phyloP scores from a whole-genome alignment of 768 basidiomycete genomes.

The Amanita exitialis region DNA sequence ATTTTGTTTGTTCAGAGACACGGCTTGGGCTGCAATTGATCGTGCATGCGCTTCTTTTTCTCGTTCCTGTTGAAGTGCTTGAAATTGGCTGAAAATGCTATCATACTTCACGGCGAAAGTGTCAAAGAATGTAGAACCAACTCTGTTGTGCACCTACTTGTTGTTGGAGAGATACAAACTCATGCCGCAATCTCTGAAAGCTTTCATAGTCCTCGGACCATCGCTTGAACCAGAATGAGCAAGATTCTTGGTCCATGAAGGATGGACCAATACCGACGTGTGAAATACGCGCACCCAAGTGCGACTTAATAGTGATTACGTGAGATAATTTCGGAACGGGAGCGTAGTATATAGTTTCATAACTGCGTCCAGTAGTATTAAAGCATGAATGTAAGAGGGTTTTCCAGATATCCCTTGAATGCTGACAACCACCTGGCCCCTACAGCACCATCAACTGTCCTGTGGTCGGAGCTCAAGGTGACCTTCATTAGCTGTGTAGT shows the following conservation, averaged over 20 bases:
- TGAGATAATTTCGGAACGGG: slow-evolving; percentile 5
- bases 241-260: slow-evolving; percentile 24
- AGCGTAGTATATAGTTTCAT: not conserved
- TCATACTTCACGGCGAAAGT: not conserved
- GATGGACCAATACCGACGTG: not conserved
- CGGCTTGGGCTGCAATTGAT: not conserved
- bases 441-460: slow-evolving; percentile 93
- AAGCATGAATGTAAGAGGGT: slow-evolving; percentile 95
- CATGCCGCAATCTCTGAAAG: slow-evolving; percentile 21
- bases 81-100: not conserved
- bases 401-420: slow-evolving; percentile 95
- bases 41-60: not conserved
- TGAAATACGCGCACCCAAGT: slow-evolving; percentile 8
- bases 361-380: slow-evolving; percentile 24
- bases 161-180: slow-evolving; percentile 19
- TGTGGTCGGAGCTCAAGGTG: slow-evolving; percentile 90
- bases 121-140: not conserved
- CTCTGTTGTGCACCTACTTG: slow-evolving; percentile 15
- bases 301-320: too few species aligned
- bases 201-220: slow-evolving; percentile 27
- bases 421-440: slow-evolving; percentile 88
- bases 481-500: slow-evolving; percentile 89
- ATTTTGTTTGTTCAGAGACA: not conserved
- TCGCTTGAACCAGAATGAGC: slow-evolving; percentile 22
- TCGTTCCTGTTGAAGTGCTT: not conserved